Percentiles rank a stretch among this genome's conserved stretches.
Evolutionary conservation across 768 basidiomycete species (phyloP).

Genomic region (Phanerochaete sordida): DNA sequence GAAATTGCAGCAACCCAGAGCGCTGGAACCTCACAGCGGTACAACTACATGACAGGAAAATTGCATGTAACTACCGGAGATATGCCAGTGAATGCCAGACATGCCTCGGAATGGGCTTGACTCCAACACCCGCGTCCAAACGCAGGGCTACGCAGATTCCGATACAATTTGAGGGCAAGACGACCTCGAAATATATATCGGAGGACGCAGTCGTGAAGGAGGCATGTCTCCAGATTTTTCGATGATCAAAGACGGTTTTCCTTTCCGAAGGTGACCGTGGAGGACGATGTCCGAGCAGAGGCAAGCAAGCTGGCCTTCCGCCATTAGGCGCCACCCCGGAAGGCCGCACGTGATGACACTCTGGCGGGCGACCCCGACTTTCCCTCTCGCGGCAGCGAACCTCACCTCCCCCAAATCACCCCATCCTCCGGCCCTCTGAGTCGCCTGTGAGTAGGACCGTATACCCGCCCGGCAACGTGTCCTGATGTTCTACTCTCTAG

Average conservation of each 20-base stretch:
- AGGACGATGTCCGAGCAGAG: not conserved
- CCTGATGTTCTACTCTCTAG: not conserved
- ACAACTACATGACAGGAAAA: not conserved
- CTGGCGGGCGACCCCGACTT: constrained; percentile 8
- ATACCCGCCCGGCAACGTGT: not conserved
- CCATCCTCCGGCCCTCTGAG: not conserved
- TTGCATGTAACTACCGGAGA: not conserved
- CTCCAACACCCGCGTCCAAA: not conserved
- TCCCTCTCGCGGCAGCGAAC: constrained; percentile 4
- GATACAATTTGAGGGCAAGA: not conserved
- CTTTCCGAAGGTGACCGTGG: not conserved
- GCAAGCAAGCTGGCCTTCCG: not conserved
- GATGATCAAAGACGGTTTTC: no score
- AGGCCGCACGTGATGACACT: constrained; percentile 7
- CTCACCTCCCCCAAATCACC: not conserved
- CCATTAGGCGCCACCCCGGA: constrained; percentile 1
- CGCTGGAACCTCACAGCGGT: not conserved
- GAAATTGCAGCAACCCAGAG: not conserved
- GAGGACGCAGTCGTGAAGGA: not conserved
- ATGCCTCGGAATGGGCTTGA: not conserved
- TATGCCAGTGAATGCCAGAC: not conserved
- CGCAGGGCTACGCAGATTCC: not conserved
- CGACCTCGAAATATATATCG: not conserved
- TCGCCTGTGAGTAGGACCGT: not conserved
- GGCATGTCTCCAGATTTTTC: no score